Evolutionary conservation across 2,329 filamentous ascomycete genomes (phyloP).

Genomic region (Fusarium sp.): DNA sequence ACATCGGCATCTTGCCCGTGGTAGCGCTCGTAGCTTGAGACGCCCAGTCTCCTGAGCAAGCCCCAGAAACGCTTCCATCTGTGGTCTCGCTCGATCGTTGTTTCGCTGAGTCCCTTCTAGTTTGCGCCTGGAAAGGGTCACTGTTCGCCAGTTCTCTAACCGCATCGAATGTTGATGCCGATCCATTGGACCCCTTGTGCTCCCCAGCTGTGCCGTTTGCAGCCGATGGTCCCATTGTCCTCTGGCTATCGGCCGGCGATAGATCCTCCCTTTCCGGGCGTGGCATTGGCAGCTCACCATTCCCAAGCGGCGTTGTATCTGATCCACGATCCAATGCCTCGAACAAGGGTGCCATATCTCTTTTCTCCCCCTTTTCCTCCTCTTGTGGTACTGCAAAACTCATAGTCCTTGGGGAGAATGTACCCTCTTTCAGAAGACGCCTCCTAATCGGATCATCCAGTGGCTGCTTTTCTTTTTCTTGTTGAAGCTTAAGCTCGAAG

Average conservation of each 20-base stretch:
- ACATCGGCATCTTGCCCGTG: slow-evolving; percentile 72
- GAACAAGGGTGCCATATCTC: slow-evolving; percentile 23
- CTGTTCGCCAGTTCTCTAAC: slow-evolving; percentile 61
- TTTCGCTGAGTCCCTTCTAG: slow-evolving; percentile 54
- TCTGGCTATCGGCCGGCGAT: slow-evolving; percentile 43
- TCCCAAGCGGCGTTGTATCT: slow-evolving; percentile 36
- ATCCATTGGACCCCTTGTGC: slow-evolving; percentile 59
- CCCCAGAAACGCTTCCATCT: slow-evolving; percentile 67
- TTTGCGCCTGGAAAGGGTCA: slow-evolving; percentile 59
- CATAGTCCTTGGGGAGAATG: slow-evolving; percentile 59
- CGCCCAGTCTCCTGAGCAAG: slow-evolving; percentile 68
- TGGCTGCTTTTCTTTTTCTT: slow-evolving; percentile 65
- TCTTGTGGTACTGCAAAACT: slow-evolving; percentile 51
- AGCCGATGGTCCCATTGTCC: slow-evolving; percentile 43
- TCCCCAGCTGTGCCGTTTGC: slow-evolving; percentile 40
- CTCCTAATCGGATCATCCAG: slow-evolving; percentile 53
- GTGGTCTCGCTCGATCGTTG: slow-evolving; percentile 72
- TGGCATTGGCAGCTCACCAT: slow-evolving; percentile 38
- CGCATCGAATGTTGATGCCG: slow-evolving; percentile 57
- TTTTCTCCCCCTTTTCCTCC: slow-evolving; percentile 43
- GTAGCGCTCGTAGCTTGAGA: slow-evolving; percentile 72
- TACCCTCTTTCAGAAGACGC: slow-evolving; percentile 53
- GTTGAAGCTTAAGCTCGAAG: slow-evolving; percentile 76
- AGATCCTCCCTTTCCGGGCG: slow-evolving; percentile 42
- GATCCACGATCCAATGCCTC: slow-evolving; percentile 33